Conservation (phyloP, 2,329 filamentous ascomycete species). For the Atkinsonella texensis region DNA sequence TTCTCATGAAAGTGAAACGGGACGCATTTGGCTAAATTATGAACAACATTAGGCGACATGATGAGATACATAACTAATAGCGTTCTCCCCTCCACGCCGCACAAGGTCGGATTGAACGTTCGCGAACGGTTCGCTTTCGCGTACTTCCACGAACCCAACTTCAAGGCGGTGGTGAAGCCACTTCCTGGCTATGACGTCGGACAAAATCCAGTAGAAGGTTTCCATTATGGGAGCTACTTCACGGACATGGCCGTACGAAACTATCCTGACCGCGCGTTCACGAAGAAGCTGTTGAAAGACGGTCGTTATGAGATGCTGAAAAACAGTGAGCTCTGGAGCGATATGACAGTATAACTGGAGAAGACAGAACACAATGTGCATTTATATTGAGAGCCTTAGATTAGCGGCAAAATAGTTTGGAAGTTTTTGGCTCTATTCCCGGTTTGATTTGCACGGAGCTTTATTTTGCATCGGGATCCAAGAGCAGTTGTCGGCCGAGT, state of each 20-base stretch:
- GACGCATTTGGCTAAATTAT: background rate
- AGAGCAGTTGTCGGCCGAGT: background rate
- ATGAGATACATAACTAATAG: slow-evolving; percentile 38
- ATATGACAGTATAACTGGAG: slow-evolving; percentile 2
- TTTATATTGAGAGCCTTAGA: too few relatives aligned
- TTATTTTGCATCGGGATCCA: background rate
- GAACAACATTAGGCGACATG: slow-evolving; percentile 30
- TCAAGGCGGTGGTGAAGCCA: slow-evolving; percentile 31
- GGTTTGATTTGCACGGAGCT: background rate
- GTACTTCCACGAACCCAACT: slow-evolving; percentile 40
- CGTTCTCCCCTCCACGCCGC: slow-evolving; percentile 32
- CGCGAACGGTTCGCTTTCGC: slow-evolving; percentile 35
- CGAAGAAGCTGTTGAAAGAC: slow-evolving; percentile 22
- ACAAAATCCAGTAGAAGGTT: slow-evolving; percentile 21
- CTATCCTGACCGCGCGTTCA: slow-evolving; percentile 34
- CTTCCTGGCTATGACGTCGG: slow-evolving; percentile 25
- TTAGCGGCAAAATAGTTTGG: too few relatives aligned
- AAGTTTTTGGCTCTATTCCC: background rate
- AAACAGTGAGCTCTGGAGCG: slow-evolving; percentile 14
- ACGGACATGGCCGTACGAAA: slow-evolving; percentile 39
- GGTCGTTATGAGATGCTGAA: slow-evolving; percentile 13
- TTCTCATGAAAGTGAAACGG: background rate
- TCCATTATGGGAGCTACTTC: slow-evolving; percentile 40
- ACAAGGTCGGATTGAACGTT: slow-evolving; percentile 38
- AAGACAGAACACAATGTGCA: too few relatives aligned